Evolutionary conservation across 768 basidiomycete species (phyloP), one percentile per base, ranked within the genome.

Genomic region (Macrolepiota dolichaula): DNA sequence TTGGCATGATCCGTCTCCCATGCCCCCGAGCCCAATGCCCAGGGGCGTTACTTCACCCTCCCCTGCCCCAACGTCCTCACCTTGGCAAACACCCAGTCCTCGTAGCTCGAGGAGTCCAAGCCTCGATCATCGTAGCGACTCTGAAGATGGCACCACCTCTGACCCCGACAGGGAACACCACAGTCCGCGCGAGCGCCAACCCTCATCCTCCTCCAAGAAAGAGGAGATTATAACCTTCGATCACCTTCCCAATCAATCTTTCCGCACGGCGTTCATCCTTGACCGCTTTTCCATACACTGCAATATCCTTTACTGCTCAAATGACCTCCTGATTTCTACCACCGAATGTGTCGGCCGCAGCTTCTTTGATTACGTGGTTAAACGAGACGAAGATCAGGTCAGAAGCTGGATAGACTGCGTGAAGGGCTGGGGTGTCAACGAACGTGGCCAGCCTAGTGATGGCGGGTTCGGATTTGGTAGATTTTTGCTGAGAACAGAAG

Each of bases 351-450:
- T 88, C 70, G 83, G 81, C 24, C 81, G 88, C 22, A 80, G 79
- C 63, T 90, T 93, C 73, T 92, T 84, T 67, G 91, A 93, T 66
- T 92, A 90, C 67, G 88, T 93, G 11, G 70, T 79, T 17, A 75
- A 72, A 68, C 77, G 80, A 64, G 88, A 89, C 65, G 91, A 91
- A 72, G 74, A 72, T 11, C 77, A 81, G 53, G 89, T 93, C 24
- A 81, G 84, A 25, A 81, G 78, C 56, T 92, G 89, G 89, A 86
- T 93, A 55, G 86, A 86, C 63, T 82, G 84, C 54, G 84, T 92
- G 66, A 93, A 93, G 69, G 82, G 85, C 1, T 92, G 91, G 87
- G 91, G 91, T 17, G 89, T 92, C 52, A 92, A 92, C 63, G 91
- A 92, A 71, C 82, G 85, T 2, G 91, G 91, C 0, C 88, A 89